These are phyloP conservation scores for Lolium multiflorum DNA, from an alignment of 176 grass and related monocot genomes.

Conservation along the genomic window DNA sequence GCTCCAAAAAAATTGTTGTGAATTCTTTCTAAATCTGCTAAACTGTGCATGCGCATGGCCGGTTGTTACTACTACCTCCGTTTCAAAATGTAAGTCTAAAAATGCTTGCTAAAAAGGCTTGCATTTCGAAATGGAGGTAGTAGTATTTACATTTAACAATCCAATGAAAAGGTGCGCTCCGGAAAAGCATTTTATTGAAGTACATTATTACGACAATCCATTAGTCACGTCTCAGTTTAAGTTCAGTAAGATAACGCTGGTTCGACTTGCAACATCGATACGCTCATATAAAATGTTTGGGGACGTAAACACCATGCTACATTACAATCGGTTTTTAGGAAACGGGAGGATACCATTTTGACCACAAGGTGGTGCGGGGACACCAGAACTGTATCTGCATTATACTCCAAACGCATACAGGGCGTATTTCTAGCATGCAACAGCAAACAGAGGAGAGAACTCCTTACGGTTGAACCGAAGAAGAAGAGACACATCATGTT, in stretches of 20 bases:
- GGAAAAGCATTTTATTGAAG: constrained; percentile 5
- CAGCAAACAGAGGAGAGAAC: not conserved
- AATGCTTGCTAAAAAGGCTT: too few relatives aligned
- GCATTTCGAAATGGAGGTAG: too few relatives aligned
- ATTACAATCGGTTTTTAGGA: constrained; percentile 1
- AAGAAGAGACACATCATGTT: constrained; percentile 86
- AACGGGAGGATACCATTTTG: not conserved
- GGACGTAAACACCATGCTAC: not conserved
- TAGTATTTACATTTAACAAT: not conserved
- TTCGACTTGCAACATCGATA: not conserved
- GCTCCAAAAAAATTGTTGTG: not conserved
- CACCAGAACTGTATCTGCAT: not conserved
- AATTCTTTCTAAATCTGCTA: not conserved
- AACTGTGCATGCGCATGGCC: not conserved
- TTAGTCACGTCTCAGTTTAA: not conserved
- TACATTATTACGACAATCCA: not conserved
- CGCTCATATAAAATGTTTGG: not conserved
- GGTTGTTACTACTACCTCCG: not conserved
- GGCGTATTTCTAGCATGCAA: not conserved
- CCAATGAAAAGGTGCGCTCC: not conserved
- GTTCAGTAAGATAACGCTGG: not conserved
- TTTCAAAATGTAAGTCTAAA: too few relatives aligned
- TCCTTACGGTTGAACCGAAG: constrained; percentile 77
- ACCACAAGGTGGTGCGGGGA: not conserved
- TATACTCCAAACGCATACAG: not conserved